Base-by-base conservation (phyloP, 2,329 filamentous ascomycete genomes). In the Phialemoniopsis sp. region DNA sequence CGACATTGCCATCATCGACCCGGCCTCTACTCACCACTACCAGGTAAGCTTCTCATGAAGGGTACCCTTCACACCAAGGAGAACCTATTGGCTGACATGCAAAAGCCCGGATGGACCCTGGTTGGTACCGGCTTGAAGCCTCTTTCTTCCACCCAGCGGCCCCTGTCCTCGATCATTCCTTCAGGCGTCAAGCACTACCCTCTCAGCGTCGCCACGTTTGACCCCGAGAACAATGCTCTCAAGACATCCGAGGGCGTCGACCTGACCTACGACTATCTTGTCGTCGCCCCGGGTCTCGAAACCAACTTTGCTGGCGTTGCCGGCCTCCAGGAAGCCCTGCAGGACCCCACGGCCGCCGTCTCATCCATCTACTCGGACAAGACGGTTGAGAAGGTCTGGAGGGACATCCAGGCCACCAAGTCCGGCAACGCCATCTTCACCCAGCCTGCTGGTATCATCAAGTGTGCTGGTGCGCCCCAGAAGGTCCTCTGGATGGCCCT, bases 1-100 rank as follows among this genome's bases (percentile, higher is more conserved):
- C 26, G 81, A 85, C 43, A 82, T 85, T 44, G 80, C 81, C 19
- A 51, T 85, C 18, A 61, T 85, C 32, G 81, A 85, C 46, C 81
- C 81, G 0, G 70, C 80, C 1, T 54, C 62, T 46, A 80, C 70
- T 67, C 80, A 85, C 53, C 70, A 85, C 60, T 85, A 84, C 55
- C 81, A 85, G 42, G 21, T 26, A 26, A 26, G 21, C 21, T 26
- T n/a, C n/a, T n/a, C 29, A 30, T 30, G 29, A 30, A 10, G 29
- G n/a, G 29, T 10, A 30, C 10, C 29, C 29, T n/a, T n/a, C 29
- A 26, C 10, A 26, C 21, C 21, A 26, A 6, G 10, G 21, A 26
- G 6, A 10, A 6, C 21, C 21, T 26, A 6, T 26, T 26, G 21
- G 21, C 21, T n/a, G n/a, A n/a, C n/a, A n/a, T n/a, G n/a, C n/a